Percentiles rank a stretch among this genome's conserved stretches.
phyloP scores from a whole-genome alignment of 208 protist genomes.

The Wallacemonas sp. region DNA sequence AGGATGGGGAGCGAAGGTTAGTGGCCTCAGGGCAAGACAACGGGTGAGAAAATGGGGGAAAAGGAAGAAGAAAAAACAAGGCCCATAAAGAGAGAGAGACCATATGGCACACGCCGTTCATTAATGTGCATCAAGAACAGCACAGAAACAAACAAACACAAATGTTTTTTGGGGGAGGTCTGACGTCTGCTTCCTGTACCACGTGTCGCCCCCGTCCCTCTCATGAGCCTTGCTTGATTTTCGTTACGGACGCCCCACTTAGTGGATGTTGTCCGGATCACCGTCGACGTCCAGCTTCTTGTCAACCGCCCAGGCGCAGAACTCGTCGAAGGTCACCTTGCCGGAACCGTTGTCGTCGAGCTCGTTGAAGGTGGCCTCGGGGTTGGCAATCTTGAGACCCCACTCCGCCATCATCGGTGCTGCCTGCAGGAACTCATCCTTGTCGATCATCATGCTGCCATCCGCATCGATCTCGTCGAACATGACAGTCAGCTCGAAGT shows the following conservation, averaged over 20 bases:
- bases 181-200: no score
- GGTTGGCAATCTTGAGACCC: conserved; percentile 31
- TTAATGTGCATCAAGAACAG: no score
- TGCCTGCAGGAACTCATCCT: conserved; percentile 43
- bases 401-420: conserved; percentile 30
- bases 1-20: no score
- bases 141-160: conserved; percentile 18
- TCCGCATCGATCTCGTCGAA: conserved; percentile 55
- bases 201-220: no score
- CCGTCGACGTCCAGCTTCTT: conserved; percentile 33
- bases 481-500: conserved; percentile 43
- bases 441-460: conserved; percentile 35
- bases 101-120: conserved; percentile 4
- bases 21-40: no score
- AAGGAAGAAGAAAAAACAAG: neutral
- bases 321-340: conserved; percentile 54
- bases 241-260: no score
- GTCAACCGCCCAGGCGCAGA: conserved; percentile 34
- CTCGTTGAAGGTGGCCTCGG: conserved; percentile 29
- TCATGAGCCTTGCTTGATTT: no score
- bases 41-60: no score
- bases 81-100: conserved; percentile 16
- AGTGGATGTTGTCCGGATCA: conserved; percentile 25
- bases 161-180: no score
- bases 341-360: conserved; percentile 49